Evolutionary conservation across 805 yeast genomes (phyloP).

Genomic region (Sugiyamaella smithiae): DNA sequence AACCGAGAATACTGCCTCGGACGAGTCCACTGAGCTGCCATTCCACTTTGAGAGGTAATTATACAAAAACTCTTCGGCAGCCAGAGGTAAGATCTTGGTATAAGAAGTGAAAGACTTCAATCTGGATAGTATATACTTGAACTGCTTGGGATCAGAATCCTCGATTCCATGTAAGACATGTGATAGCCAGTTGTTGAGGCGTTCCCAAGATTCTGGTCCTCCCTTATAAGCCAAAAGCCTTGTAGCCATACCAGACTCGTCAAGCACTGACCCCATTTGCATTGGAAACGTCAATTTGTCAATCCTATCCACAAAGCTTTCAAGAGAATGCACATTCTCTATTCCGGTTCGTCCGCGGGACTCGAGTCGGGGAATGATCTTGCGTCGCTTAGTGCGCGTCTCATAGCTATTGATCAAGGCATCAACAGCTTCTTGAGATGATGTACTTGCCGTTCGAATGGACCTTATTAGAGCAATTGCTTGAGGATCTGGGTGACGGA

Average conservation of each 20-base stretch:
- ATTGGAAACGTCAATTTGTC: constrained; percentile 20
- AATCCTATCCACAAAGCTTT: constrained; percentile 18
- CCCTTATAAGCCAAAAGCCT: constrained; percentile 19
- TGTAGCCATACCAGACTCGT: constrained; percentile 14
- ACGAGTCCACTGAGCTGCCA: constrained; percentile 1
- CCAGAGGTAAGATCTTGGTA: constrained; percentile 19
- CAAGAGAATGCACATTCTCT: constrained; percentile 13
- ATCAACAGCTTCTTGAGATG: not conserved
- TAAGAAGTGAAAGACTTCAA: constrained; percentile 9
- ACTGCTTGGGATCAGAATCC: not conserved
- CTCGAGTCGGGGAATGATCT: not conserved
- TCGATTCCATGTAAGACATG: constrained; percentile 1
- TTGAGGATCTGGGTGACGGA: constrained; percentile 31
- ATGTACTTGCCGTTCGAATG: too few species aligned
- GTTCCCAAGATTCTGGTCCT: constrained; percentile 17
- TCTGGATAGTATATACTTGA: constrained; percentile 8
- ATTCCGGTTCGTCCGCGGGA: not conserved
- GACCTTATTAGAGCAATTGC: not conserved
- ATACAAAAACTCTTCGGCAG: constrained; percentile 20
- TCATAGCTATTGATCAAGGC: not conserved
- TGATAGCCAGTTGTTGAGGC: constrained; percentile 21
- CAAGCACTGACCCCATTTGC: constrained; percentile 23
- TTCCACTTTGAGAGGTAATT: constrained; percentile 15
- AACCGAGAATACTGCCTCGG: constrained; percentile 9
- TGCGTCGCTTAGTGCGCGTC: not conserved